Conservation (phyloP, 108 stramenopile genomes). For the Nitzschia sp. region DNA sequence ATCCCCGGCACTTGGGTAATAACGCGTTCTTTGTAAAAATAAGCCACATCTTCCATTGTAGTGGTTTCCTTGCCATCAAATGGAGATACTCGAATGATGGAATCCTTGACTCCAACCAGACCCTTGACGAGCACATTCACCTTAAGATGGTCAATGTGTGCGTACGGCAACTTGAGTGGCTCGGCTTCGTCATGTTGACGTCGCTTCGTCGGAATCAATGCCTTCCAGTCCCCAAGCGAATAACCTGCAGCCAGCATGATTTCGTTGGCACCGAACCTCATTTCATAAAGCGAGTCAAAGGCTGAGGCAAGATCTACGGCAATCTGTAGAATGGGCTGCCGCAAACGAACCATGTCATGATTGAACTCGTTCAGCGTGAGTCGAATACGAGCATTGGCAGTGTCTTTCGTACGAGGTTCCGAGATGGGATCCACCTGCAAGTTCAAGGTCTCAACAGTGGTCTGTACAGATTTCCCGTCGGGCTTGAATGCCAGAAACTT, state of each 20-base stretch:
- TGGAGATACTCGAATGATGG: background rate
- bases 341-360: background rate
- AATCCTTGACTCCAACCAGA: background rate
- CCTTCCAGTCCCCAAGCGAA: background rate
- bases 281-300: background rate
- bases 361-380: background rate
- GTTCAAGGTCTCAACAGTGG: background rate
- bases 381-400: background rate
- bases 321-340: background rate
- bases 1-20: background rate
- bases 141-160: conserved; percentile 3
- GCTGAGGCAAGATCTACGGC: background rate
- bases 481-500: background rate
- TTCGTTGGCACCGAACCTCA: background rate
- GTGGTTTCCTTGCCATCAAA: conserved; percentile 7
- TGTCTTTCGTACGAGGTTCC: background rate
- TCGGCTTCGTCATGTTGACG: background rate
- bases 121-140: background rate
- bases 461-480: conserved; percentile 1
- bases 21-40: background rate
- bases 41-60: background rate
- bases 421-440: background rate
- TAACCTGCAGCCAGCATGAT: background rate
- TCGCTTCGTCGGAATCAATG: background rate
- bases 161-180: background rate